phyloP scores from a whole-genome alignment of 768 basidiomycete species.

The Dictyophora rubrovolvata region DNA sequence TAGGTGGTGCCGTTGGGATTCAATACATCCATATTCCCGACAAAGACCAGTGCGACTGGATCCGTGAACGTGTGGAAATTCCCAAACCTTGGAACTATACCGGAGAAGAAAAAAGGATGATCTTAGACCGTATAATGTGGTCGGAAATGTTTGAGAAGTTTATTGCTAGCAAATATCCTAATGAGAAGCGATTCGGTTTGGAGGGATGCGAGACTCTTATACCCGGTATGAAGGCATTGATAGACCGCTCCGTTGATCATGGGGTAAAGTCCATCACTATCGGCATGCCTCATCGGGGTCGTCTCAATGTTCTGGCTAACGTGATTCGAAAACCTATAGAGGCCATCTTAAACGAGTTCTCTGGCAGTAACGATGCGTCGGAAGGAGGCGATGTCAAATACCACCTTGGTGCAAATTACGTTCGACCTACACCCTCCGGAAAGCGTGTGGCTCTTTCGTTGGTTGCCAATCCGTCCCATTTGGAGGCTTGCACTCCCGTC shows the following conservation, averaged over 20 bases:
- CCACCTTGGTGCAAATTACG: slow-evolving; percentile 97
- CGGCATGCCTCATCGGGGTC: slow-evolving; percentile 99
- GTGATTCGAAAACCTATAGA: slow-evolving; percentile 98
- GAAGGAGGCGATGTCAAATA: slow-evolving; percentile 98
- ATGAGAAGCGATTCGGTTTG: slow-evolving; percentile 98
- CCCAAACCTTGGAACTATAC: slow-evolving; percentile 98
- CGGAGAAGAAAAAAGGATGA: slow-evolving; percentile 97
- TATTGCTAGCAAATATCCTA: slow-evolving; percentile 96
- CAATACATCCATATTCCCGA: slow-evolving; percentile 96
- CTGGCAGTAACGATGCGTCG: slow-evolving; percentile 59
- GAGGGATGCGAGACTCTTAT: slow-evolving; percentile 97
- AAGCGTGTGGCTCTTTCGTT: slow-evolving; percentile 96
- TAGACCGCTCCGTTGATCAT: slow-evolving; percentile 94
- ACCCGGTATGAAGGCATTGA: slow-evolving; percentile 99
- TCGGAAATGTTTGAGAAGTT: slow-evolving; percentile 99
- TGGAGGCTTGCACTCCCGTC: slow-evolving; percentile 95
- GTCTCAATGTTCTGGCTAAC: slow-evolving; percentile 95
- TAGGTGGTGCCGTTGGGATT: slow-evolving; percentile 80
- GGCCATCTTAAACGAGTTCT: slow-evolving; percentile 95
- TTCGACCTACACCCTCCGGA: slow-evolving; percentile 93
- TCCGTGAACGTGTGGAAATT: slow-evolving; percentile 88
- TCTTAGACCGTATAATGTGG: slow-evolving; percentile 98
- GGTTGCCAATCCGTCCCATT: slow-evolving; percentile 96
- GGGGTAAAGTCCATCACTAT: slow-evolving; percentile 95
- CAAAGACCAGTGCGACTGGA: slow-evolving; percentile 99